phyloP scores from a whole-genome alignment of 78 protist species.

The Paulinella micropora region DNA sequence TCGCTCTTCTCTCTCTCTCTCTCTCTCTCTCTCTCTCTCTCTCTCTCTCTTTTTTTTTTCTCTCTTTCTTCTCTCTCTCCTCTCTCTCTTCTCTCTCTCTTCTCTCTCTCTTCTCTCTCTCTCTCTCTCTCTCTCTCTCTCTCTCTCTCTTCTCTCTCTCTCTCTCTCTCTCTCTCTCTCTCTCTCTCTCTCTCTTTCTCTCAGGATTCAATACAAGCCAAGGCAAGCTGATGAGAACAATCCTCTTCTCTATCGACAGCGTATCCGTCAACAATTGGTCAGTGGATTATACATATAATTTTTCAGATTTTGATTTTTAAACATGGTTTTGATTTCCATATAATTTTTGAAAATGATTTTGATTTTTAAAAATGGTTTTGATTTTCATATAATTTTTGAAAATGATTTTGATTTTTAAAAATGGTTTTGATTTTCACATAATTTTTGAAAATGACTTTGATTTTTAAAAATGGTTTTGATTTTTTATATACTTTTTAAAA shows the following conservation, averaged over 20 bases:
- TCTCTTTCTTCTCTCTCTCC: neutral
- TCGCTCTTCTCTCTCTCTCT: no score
- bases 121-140: neutral
- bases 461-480: neutral
- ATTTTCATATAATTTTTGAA: neutral
- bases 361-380: neutral
- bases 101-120: neutral
- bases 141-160: neutral
- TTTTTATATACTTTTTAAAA: neutral
- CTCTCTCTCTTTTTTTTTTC: neutral
- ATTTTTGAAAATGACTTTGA: neutral
- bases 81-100: neutral
- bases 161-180: conserved; percentile 10
- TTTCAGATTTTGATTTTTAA: neutral
- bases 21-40: neutral
- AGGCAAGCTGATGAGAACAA: conserved; percentile 82
- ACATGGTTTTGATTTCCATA: neutral
- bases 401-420: neutral
- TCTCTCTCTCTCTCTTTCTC: conserved; percentile 49
- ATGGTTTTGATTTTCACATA: neutral
- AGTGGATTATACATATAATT: neutral
- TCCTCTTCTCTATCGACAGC: conserved; percentile 61
- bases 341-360: neutral
- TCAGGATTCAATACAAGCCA: conserved; percentile 83
- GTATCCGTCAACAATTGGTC: neutral